A percentile compares a stretch with the other conserved stretches of the same genome.
Evolutionary conservation across 1,284 basidiomycete genomes (phyloP).

Genomic region (Puccinia coronata): DNA sequence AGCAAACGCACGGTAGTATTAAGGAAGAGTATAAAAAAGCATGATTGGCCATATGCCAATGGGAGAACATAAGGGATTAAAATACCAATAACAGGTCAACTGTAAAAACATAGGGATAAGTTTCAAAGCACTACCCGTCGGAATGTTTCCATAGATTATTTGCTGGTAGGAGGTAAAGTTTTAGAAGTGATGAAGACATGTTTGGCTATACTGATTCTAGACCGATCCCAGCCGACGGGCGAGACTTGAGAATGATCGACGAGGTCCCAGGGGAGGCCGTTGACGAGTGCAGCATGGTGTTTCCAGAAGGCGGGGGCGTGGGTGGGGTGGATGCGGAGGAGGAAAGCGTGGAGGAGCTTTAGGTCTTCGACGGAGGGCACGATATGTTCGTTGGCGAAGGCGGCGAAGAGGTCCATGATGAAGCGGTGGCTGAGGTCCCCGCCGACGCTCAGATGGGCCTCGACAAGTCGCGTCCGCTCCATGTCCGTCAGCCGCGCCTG

Average conservation of each 20-base stretch:
- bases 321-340: neutral
- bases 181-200: conserved; percentile 7
- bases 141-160: too few relatives aligned
- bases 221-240: conserved; percentile 18
- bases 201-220: conserved; percentile 10
- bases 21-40: too few relatives aligned
- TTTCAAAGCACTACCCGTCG: too few relatives aligned
- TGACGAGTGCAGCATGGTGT: neutral
- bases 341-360: conserved; percentile 18
- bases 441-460: conserved; percentile 27
- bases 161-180: neutral
- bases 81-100: too few relatives aligned
- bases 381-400: neutral
- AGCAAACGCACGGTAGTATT: too few relatives aligned
- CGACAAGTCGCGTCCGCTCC: conserved; percentile 17
- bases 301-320: neutral
- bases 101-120: too few relatives aligned
- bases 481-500: conserved; percentile 3
- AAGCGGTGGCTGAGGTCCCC: conserved; percentile 22
- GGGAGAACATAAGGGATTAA: too few relatives aligned
- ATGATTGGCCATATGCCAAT: too few relatives aligned
- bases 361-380: conserved; percentile 28
- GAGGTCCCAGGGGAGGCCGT: conserved; percentile 33
- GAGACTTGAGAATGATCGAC: neutral
- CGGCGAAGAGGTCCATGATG: conserved; percentile 21